Evolutionary conservation across 176 grass and related monocot species (phyloP).

Genomic region (Aegilops bicornis): DNA sequence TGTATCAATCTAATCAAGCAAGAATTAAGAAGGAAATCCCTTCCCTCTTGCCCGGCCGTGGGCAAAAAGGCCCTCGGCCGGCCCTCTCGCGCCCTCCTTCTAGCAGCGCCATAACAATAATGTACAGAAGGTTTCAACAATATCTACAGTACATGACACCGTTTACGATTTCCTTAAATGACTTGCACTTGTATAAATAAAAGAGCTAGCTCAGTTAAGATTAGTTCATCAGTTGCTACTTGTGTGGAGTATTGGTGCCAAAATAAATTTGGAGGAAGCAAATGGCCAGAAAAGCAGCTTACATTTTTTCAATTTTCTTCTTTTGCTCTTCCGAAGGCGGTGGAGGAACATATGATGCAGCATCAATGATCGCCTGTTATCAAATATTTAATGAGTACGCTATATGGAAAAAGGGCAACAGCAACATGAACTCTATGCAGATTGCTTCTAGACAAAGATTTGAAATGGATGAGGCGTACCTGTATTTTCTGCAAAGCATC

Average conservation of each 20-base stretch:
- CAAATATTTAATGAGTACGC: conserved; percentile 17
- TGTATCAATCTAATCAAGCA: too few relatives aligned
- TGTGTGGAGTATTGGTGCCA: background rate
- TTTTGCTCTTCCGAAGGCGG: conserved; percentile 93
- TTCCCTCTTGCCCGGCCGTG: too few relatives aligned
- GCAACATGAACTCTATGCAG: background rate
- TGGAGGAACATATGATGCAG: conserved; percentile 91
- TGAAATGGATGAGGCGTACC: conserved; percentile 37
- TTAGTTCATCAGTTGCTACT: conserved; percentile 1
- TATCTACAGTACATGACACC: background rate
- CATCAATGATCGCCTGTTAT: conserved; percentile 84
- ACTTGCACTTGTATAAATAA: background rate
- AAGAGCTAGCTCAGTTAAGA: conserved; percentile 1
- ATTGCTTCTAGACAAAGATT: conserved; percentile 16
- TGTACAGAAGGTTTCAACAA: background rate
- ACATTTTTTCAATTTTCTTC: conserved; percentile 96
- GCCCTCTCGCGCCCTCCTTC: too few relatives aligned
- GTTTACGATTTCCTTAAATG: conserved; percentile 11
- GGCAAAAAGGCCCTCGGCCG: too few relatives aligned
- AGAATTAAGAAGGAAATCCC: too few relatives aligned
- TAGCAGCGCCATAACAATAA: too few relatives aligned
- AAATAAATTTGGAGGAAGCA: conserved; percentile 22
- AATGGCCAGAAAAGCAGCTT: conserved; percentile 25
- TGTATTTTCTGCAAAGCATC: conserved; percentile 96
- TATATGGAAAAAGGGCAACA: background rate